Base-by-base conservation (phyloP, 805 yeast genomes). In the Monosporozyma siamensis region DNA sequence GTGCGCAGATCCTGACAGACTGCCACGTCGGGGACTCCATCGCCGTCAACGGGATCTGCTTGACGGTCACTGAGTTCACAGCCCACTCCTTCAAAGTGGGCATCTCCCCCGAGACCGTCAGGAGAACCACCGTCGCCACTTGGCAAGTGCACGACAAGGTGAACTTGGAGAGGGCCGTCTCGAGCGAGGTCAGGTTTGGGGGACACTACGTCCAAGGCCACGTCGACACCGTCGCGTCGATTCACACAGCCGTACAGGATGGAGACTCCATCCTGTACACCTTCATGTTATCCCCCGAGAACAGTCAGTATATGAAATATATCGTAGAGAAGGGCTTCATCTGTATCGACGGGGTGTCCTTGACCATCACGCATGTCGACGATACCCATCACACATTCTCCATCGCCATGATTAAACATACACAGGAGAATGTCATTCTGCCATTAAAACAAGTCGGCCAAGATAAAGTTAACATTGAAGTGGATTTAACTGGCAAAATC, bases 141-240 rank as follows among this genome's bases (percentile, higher is more conserved):
- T 71, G 90, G 60, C 57, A 51, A 18, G 38, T 44, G 1, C 89
- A 86, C 2, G 60, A 74, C 15, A 71, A 70, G 45, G 95, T 92
- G 17, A 90, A 92, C 59, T 68, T 90, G 47, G 99, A 92, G 62
- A 71, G 99, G 45, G 99, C 99, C 0, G 87, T 92, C 25, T 70
- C 68, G 3, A 61, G 55, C 39, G 86, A 84, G 41, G 85, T 79
- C 6, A 70, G 98, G 48, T 77, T 89, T 55, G 99, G 99, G 20
- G 99, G 99, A 1, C 99, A 92, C 63, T 77, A 90, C 49, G 99
- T 92, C 2, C 98, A 92, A 56, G 99, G 98, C 5, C 99, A 92
- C 66, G 87, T 92, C 23, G 99, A 92, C 60, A 85, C 96, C 0
- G 72, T 81, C 27, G 96, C 96, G 2, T 62, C 59, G 27, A 81